phyloP scores from a whole-genome alignment of 2,329 filamentous ascomycete species.

The Botrytis sinoallii region DNA sequence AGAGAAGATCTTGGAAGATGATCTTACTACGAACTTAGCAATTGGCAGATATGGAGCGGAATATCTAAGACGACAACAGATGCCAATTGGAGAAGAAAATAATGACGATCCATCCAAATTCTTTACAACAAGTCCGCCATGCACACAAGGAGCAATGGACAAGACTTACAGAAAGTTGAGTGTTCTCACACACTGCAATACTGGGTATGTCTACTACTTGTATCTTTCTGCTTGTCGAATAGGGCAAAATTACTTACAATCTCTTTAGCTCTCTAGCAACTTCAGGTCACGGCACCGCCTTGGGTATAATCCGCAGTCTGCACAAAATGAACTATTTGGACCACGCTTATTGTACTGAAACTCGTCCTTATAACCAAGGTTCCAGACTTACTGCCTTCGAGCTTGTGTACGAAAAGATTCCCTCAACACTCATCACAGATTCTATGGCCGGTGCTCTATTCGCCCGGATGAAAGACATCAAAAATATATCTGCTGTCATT shows the following conservation, averaged over 20 bases:
- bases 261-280: slow-evolving; percentile 75
- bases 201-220: slow-evolving; percentile 56
- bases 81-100: slow-evolving; percentile 29
- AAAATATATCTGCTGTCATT: slow-evolving; percentile 79
- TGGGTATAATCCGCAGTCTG: slow-evolving; percentile 88
- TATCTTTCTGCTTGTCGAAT: not conserved
- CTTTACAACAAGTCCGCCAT: slow-evolving; percentile 40
- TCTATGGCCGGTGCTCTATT: slow-evolving; percentile 94
- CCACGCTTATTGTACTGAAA: slow-evolving; percentile 95
- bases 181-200: slow-evolving; percentile 98
- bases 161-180: slow-evolving; percentile 58
- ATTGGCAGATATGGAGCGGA: slow-evolving; percentile 81
- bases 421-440: slow-evolving; percentile 88
- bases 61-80: slow-evolving; percentile 60
- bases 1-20: slow-evolving; percentile 81
- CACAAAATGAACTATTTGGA: slow-evolving; percentile 62
- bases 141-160: slow-evolving; percentile 42
- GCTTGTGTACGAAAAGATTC: slow-evolving; percentile 89
- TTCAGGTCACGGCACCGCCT: slow-evolving; percentile 92
- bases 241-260: slow-evolving; percentile 19
- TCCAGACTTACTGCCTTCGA: slow-evolving; percentile 94
- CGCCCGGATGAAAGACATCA: slow-evolving; percentile 54
- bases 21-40: slow-evolving; percentile 79
- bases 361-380: slow-evolving; percentile 95
- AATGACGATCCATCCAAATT: slow-evolving; percentile 33